Evolutionary conservation across 2,329 filamentous ascomycete genomes (phyloP), one percentile per base, ranked within the genome.

Genomic region (Fusarium metavorans): DNA sequence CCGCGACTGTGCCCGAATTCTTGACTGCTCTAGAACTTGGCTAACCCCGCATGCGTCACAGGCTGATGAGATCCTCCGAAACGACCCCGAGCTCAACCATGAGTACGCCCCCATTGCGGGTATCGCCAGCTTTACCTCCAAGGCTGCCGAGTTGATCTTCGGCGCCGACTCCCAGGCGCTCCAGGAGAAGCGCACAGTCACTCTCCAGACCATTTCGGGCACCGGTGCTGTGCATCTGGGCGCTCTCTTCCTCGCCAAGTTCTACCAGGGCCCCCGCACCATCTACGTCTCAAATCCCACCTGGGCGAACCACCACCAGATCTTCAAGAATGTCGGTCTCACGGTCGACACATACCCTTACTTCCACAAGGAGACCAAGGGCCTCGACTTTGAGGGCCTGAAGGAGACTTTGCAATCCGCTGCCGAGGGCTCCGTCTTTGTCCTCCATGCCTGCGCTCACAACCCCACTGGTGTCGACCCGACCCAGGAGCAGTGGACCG

Each of bases 251-350:
- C 92, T 99, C 70, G 88, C 93, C 83, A 95, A 93, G 84, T 99
- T 98, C 91, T 98, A 94, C 89, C 87, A 88, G 80, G 88, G 89
- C 81, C 91, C 89, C 85, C 92, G 90, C 77, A 91, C 92, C 69
- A 91, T 97, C 85, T 98, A 98, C 89, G 88, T 98, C 83, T 98
- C 95, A 80, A 94, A 93, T 84, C 97, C 97, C 63, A 99, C 97
- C 72, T 99, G 97, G 97, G 95, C 94, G 77, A 99, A 99, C 87
- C 97, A 99, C 91, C 92, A 97, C 87, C 97, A 98, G 85, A 98
- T 99, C 88, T 98, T 99, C 87, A 90, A 88, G 84, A 98, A 98
- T 82, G 95, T 98, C 81, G 89, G 90, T 78, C 88, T 98, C 34
- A 86, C 91, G 37, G 90, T 95, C 79, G 92, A 92, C 77, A 91